These are phyloP conservation scores for Euphorbia corollata DNA, from an alignment of 441 rosid species.

Conservation along the genomic window DNA sequence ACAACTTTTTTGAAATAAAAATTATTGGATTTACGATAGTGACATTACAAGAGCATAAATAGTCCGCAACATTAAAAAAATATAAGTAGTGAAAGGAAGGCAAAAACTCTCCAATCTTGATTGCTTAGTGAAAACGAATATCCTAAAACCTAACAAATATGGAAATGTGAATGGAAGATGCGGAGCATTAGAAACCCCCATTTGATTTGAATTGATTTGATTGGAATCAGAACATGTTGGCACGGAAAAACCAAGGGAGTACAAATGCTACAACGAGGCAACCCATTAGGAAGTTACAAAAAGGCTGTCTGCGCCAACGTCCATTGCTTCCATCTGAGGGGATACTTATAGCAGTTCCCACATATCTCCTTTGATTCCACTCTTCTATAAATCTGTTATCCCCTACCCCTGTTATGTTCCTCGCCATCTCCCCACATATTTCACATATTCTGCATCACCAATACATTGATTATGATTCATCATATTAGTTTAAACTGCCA, in stretches of 20 bases:
- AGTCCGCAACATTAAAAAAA: no score
- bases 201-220: no score
- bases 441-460: constrained; percentile 45
- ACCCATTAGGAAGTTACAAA: constrained; percentile 64
- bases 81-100: not conserved
- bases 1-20: constrained; percentile 4
- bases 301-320: constrained; percentile 60
- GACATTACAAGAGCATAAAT: not conserved
- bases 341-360: constrained; percentile 4
- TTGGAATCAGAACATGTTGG: constrained; percentile 37
- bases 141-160: no score
- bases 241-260: constrained; percentile 65
- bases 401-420: constrained; percentile 37
- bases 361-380: constrained; percentile 38
- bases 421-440: constrained; percentile 54
- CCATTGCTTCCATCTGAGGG: constrained; percentile 25
- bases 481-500: no score
- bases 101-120: no score
- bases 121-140: no score
- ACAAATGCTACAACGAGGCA: constrained; percentile 61
- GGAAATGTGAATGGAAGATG: not conserved
- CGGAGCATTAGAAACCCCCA: not conserved
- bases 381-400: constrained; percentile 42
- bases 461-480: no score
- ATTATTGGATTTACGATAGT: not conserved